Percentiles rank a stretch among this genome's conserved stretches.
These are phyloP conservation scores for Aspergillus spinulosporus DNA, from an alignment of 2,329 filamentous ascomycete species.

Conservation along the genomic window DNA sequence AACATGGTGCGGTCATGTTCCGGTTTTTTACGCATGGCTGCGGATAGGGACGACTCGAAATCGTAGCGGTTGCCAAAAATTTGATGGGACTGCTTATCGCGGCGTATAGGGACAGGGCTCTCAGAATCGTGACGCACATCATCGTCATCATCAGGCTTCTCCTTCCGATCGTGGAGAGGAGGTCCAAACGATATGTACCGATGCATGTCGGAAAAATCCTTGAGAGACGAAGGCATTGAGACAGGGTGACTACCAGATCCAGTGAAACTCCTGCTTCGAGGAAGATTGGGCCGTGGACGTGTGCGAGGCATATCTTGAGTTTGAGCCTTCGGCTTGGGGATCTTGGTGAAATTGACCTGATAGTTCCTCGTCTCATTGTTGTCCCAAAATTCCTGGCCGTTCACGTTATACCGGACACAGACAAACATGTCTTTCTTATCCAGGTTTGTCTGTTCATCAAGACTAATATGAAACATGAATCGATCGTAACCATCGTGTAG, in stretches of 20 bases:
- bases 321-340: constrained; percentile 59
- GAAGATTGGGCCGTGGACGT: constrained; percentile 57
- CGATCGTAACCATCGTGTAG: constrained; percentile 70
- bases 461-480: constrained; percentile 91
- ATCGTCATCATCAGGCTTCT: constrained; percentile 70
- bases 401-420: constrained; percentile 83
- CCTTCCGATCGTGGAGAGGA: constrained; percentile 63
- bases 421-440: constrained; percentile 91
- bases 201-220: constrained; percentile 68
- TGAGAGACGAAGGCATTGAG: constrained; percentile 57
- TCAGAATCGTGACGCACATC: constrained; percentile 69
- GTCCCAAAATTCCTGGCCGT: constrained; percentile 89
- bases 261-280: constrained; percentile 65
- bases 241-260: constrained; percentile 52
- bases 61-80: constrained; percentile 93
- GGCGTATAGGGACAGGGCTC: constrained; percentile 55
- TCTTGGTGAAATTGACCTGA: constrained; percentile 89
- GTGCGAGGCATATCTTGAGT: constrained; percentile 40
- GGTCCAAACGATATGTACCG: constrained; percentile 58
- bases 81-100: constrained; percentile 57
- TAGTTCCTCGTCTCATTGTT: constrained; percentile 88
- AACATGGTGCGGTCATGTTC: constrained; percentile 65
- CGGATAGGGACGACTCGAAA: constrained; percentile 86
- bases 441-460: constrained; percentile 86
- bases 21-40: constrained; percentile 67